Conservation (phyloP, 306 rosid genomes). For the Potentilla sterilis region DNA sequence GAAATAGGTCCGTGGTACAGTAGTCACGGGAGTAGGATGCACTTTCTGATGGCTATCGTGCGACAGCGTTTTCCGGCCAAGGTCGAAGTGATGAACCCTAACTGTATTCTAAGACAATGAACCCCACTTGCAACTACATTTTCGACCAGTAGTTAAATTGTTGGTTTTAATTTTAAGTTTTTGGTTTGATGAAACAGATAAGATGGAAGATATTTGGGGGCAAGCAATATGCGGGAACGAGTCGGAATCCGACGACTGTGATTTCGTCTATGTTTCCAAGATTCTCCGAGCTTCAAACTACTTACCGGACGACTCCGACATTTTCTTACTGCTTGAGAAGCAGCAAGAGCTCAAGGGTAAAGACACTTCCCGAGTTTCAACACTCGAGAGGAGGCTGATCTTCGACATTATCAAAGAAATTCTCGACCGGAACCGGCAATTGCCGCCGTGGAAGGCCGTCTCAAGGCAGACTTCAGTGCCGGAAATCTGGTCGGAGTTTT, state of each 20-base stretch:
- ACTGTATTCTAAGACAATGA: conserved; percentile 7
- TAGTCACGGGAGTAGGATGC: neutral
- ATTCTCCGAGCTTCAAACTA: conserved; percentile 57
- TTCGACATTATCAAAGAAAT: conserved; percentile 76
- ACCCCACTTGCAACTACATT: neutral
- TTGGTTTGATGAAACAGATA: conserved; percentile 26
- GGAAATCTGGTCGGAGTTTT: conserved; percentile 66
- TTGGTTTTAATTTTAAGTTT: neutral
- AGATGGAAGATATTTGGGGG: conserved; percentile 66
- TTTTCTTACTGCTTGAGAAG: conserved; percentile 64
- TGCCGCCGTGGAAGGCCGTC: conserved; percentile 76
- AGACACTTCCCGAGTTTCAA: conserved; percentile 55
- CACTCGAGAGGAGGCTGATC: conserved; percentile 54
- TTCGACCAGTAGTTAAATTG: neutral
- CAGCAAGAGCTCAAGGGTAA: conserved; percentile 65
- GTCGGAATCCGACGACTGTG: conserved; percentile 48
- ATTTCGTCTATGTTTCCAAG: conserved; percentile 64
- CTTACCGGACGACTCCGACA: conserved; percentile 54
- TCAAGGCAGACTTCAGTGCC: conserved; percentile 30
- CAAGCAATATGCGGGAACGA: conserved; percentile 40
- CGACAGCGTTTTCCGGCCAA: neutral
- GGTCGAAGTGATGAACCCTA: conserved; percentile 3
- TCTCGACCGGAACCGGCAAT: conserved; percentile 40
- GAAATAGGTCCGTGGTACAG: neutral
- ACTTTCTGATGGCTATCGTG: neutral